Evolutionary conservation across 1,284 basidiomycete species (phyloP), one percentile per base, ranked within the genome.

Genomic region (Malassezia globosa): DNA sequence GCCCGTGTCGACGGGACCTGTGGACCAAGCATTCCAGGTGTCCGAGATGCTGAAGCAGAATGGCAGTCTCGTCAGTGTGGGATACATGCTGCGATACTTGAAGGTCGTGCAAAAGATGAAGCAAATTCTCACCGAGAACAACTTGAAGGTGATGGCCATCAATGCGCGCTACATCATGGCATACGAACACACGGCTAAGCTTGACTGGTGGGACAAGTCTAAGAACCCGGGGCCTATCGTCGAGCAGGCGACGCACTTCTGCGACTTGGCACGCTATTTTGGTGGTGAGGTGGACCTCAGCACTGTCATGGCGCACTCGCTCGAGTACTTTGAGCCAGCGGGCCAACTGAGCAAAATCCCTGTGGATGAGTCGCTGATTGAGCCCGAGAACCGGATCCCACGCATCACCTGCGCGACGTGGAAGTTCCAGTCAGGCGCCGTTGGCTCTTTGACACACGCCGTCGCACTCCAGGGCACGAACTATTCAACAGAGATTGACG

Each of bases 41-140:
- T 61, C 69, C 5, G 45, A 66, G 31, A 46, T 59, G 56, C 55
- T 72, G 35, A 57, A 67, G 37, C 53, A 62, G 31, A 49, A 56
- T 16, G 51, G 58, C 51, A 84, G 84, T 45, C 77, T 92, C 56
- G 87, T 88, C 65, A 89, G 86, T 26, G 87, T 96, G 55, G 92
- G 92, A 81, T 87, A 72, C 65, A 76, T 72, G 70, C 61, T 72
- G 18, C 64, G 70, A 26, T 72, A 72, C 57, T 58, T 62, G 42
- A 62, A 63, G 52, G 89, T 87, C 42, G 87, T 94, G 18, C 92
- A 96, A 75, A 85, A 84, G 80, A 96, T 97, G 87, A 95, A 96
- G 58, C 59, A 57, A 44, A 90, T 96, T 72, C 85, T 96, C 69
- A 78, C 87, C 66, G 88, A 92, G 56, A 94, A 95, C 73, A 80